Base-by-base conservation (phyloP, 805 yeast species). In the Candida suzukii region DNA sequence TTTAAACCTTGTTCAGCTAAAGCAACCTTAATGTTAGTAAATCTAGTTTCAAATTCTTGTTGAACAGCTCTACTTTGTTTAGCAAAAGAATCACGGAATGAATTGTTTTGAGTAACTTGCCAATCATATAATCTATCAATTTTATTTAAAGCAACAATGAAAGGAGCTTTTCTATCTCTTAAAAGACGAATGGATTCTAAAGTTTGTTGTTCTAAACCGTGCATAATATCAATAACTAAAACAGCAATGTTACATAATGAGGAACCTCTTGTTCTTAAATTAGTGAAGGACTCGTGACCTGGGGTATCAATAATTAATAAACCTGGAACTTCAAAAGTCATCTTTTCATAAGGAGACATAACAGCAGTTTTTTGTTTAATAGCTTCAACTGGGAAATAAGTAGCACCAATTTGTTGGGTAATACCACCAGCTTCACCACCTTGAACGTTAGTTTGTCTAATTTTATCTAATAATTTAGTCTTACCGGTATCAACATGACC, bases 401-500 rank as follows among this genome's bases (percentile, higher is more conserved):
- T 93, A 42, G 99, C 99, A 78, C 99, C 99, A 61, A 93, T 93
- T 70, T 93, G 99, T 76, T 93, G 99, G 50, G 99, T 93, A 64
- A 93, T 93, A 73, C 99, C 99, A 73, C 99, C 99, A 42, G 99
- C 99, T 71, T 93, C 99, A 60, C 99, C 99, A 64, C 97, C 99
- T 72, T 93, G 99, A 46, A 93, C 99, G 60, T 93, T 93, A 33
- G 98, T 93, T 71, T 91, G 97, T 71, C 99, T 91, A 53, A 93
- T 82, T 67, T 93, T 93, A 63, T 93, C 99, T 63, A 93, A 74
- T 50, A 93, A 76, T 64, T 93, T 93, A 51, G 99, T 93, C 68
- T 93, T 93, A 81, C 99, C 99, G 44, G 99, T 93, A 75, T 93
- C 99, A 67, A 93, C 99, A 73, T 93, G 99, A 62, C 99, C 99